Base-by-base conservation (phyloP, 352 stramenopile species). In the Phytophthora crassamura region DNA sequence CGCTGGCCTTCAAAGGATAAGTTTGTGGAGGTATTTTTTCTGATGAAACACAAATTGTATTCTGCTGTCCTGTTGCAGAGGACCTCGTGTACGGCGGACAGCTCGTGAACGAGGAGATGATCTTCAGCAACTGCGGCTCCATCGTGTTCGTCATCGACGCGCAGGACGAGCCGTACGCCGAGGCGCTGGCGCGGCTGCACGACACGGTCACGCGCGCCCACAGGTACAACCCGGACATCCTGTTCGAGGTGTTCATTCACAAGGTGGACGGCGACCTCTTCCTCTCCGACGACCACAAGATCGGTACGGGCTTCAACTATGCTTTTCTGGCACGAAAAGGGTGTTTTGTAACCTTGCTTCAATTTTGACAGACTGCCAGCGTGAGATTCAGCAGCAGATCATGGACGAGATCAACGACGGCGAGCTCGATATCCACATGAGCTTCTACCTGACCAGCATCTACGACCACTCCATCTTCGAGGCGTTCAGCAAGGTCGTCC, bases 191-290 rank as follows among this genome's bases (percentile, higher is more conserved):
- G 39, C 82, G 91, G 12, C 77, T 98, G 49, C 87, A 97, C 34
- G 93, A 97, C 57, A 97, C 89, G 9, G 90, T 97, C 40, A 83
- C 81, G 41, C 79, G 86, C 16, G 92, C 89, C 33, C 88, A 97
- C 56, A 69, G 77, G 18, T 94, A 97, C 75, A 99, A 99, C 72
- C 95, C 97, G 10, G 87, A 96, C 59, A 98, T 99, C 66, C 84
- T 95, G 36, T 96, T 99, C 59, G 97, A 99, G 69, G 96, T 99
- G 18, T 99, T 99, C 72, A 99, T 99, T 55, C 97, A 99, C 90
- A 98, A 98, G 75, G 97, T 99, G 7, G 98, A 99, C 72, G 98
- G 98, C 32, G 98, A 99, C 65, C 73, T 99, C 6, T 99, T 99
- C 76, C 82, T 99, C 22, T 98, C 89, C 49, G 97, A 99, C 65